Conservation (phyloP, 257 asterid genomes). For the Anisodus acutangulus region DNA sequence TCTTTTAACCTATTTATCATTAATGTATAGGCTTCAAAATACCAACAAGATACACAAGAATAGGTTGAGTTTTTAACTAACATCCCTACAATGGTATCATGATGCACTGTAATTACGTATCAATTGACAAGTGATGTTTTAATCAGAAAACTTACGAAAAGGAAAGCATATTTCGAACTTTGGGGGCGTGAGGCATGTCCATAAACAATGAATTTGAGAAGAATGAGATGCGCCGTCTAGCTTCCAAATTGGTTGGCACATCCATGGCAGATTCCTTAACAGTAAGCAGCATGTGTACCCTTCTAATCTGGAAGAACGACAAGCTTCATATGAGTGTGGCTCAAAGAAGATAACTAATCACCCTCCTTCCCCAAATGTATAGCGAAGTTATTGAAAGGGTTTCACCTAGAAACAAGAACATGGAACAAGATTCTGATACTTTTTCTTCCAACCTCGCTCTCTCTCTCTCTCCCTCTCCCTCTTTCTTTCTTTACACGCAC, state of each 20-base stretch:
- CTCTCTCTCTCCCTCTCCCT: no score
- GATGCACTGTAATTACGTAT: not conserved
- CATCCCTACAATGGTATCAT: not conserved
- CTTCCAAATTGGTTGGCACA: constrained; percentile 95
- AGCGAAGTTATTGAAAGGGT: constrained; percentile 10
- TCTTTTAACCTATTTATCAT: no score
- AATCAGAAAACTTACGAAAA: constrained; percentile 73
- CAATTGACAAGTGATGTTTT: not conserved
- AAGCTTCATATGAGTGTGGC: constrained; percentile 22
- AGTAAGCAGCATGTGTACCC: constrained; percentile 89
- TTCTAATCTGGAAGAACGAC: constrained; percentile 64
- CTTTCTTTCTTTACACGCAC: not conserved
- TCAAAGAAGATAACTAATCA: constrained; percentile 4
- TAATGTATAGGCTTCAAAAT: not conserved
- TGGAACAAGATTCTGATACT: constrained; percentile 5
- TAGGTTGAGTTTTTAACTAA: constrained; percentile 7
- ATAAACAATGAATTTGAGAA: constrained; percentile 96
- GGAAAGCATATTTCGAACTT: constrained; percentile 98
- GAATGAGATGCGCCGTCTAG: constrained; percentile 93
- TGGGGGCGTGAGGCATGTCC: constrained; percentile 98
- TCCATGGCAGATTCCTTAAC: constrained; percentile 99
- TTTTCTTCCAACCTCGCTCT: not conserved
- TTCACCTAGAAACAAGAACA: not conserved
- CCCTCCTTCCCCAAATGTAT: not conserved
- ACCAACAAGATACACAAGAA: constrained; percentile 15